phyloP scores from a whole-genome alignment of 1,139 yeast species.

The Magnusiomyces ingens region DNA sequence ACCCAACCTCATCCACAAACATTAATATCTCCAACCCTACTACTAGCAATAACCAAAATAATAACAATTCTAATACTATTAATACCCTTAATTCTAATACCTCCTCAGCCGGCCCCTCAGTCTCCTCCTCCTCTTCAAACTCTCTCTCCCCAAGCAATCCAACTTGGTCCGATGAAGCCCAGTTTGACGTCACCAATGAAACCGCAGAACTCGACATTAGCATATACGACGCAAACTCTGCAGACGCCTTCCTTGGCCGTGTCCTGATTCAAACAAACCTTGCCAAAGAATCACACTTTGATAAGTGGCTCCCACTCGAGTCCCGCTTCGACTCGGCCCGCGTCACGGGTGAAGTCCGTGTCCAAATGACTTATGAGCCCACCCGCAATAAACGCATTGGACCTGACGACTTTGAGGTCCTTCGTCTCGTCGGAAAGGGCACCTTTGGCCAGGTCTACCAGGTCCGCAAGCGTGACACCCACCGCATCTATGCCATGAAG shows the following conservation, averaged over 20 bases:
- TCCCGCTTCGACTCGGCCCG: conserved; percentile 71
- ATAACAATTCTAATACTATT: no score
- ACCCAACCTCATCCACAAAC: no score
- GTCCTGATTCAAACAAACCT: conserved; percentile 66
- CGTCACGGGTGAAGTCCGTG: conserved; percentile 68
- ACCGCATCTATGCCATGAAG: conserved; percentile 93
- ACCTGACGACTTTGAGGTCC: conserved; percentile 88
- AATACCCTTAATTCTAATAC: no score
- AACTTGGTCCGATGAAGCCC: conserved; percentile 84
- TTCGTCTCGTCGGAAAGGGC: conserved; percentile 87
- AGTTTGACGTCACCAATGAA: conserved; percentile 77
- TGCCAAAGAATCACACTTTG: conserved; percentile 38
- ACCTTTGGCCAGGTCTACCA: conserved; percentile 97
- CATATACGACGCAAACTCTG: conserved; percentile 74
- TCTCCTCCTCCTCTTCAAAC: conserved; percentile 13
- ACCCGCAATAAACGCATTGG: conserved; percentile 65
- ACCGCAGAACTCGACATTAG: conserved; percentile 75
- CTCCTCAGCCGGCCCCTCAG: no score
- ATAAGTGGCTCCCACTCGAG: conserved; percentile 67
- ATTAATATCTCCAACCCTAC: background rate
- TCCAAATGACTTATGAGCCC: conserved; percentile 66
- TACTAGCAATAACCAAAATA: no score
- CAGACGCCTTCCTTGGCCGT: conserved; percentile 83
- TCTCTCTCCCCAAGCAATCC: conserved; percentile 41
- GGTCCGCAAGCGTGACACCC: conserved; percentile 83